A percentile compares a stretch with the other conserved stretches of the same genome.
Evolutionary conservation across 345 rosid genomes (phyloP).

Genomic region (Syzygium jambos): DNA sequence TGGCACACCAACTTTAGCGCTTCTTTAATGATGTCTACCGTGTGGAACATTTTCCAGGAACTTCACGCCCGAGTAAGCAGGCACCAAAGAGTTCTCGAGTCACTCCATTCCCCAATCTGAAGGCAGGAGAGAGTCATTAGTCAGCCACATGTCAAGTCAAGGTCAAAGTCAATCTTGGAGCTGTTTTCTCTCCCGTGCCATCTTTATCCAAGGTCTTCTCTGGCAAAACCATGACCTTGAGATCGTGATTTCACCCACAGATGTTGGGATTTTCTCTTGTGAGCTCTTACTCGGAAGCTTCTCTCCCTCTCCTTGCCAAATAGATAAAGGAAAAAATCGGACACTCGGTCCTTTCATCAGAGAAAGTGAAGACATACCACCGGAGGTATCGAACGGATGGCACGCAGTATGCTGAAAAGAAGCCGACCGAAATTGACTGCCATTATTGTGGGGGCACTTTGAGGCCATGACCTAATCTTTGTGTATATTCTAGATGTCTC

Average conservation of each 20-base stretch:
- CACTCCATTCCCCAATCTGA: not conserved
- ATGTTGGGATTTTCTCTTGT: not conserved
- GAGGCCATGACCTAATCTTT: not conserved
- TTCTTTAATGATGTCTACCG: not conserved
- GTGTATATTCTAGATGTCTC: not conserved
- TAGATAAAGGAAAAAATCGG: not conserved
- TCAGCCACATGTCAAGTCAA: not conserved
- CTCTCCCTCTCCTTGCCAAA: not conserved
- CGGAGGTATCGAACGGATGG: not conserved
- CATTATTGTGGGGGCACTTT: not conserved
- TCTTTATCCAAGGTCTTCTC: not conserved
- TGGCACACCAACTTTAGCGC: not conserved
- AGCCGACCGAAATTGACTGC: not conserved
- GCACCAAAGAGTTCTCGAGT: not conserved
- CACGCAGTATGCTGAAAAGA: not conserved
- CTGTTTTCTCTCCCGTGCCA: not conserved
- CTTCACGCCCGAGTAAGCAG: not conserved
- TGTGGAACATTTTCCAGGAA: not conserved
- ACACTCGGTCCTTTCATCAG: not conserved
- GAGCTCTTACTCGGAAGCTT: not conserved
- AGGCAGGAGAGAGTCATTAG: not conserved
- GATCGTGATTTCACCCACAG: not conserved
- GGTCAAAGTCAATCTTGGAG: not conserved
- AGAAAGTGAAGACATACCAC: not conserved
- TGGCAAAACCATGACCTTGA: not conserved